Evolutionary conservation across 345 rosid genomes (phyloP).

Genomic region (Mangifera indica): DNA sequence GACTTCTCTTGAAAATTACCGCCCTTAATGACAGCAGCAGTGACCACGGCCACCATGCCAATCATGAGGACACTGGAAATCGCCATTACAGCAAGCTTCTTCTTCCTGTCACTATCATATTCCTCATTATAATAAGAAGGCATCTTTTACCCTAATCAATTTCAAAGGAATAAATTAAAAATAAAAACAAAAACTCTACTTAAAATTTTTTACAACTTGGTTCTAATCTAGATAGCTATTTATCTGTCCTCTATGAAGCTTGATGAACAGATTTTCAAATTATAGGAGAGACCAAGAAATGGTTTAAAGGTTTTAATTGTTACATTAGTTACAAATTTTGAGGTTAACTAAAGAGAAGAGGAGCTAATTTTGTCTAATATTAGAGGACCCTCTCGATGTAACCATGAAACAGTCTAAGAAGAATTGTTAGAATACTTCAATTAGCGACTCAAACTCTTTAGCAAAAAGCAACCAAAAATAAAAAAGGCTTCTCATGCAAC

Average conservation of each 20-base stretch:
- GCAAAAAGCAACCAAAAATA: no score
- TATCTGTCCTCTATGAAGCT: background rate
- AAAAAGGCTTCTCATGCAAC: no score
- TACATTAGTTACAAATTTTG: background rate
- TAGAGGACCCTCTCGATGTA: background rate
- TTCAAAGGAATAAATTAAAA: no score
- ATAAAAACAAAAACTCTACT: background rate
- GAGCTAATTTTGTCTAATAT: background rate
- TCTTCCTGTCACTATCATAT: constrained; percentile 31
- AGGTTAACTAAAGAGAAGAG: background rate
- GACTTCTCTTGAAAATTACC: background rate
- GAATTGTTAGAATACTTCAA: no score
- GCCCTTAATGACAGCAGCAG: constrained; percentile 50
- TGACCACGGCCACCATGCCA: constrained; percentile 54
- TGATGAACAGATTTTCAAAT: background rate
- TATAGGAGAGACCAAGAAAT: background rate
- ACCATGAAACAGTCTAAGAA: no score
- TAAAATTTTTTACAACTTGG: no score
- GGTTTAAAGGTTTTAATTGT: background rate
- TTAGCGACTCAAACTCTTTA: no score
- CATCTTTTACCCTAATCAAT: no score
- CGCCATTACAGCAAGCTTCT: constrained; percentile 37
- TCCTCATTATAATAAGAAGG: no score
- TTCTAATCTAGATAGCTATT: background rate
- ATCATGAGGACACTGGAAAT: constrained; percentile 49